Percentiles rank a stretch among this genome's conserved stretches.
Evolutionary conservation across 2,329 filamentous ascomycete species (phyloP).

Genomic region (Hymenotorrendiella dingleyae): DNA sequence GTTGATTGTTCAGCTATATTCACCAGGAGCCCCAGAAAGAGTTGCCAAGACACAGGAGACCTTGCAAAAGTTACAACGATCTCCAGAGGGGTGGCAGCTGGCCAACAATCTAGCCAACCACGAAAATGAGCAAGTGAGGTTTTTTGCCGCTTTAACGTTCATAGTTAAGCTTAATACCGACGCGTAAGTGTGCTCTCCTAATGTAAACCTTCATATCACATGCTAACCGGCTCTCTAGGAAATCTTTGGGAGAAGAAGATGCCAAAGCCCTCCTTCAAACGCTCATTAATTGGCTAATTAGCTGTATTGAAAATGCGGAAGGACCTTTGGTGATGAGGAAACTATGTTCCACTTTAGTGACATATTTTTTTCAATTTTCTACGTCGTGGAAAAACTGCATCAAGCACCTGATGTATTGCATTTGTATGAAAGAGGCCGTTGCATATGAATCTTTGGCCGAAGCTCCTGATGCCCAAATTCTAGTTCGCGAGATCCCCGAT

Average conservation of each 20-base stretch:
- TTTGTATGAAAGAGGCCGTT: conserved; percentile 42
- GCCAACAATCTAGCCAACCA: conserved; percentile 69
- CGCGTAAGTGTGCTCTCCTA: conserved; percentile 56
- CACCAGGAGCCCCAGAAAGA: conserved; percentile 36
- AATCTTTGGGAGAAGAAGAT: conserved; percentile 45
- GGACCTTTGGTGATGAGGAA: conserved; percentile 63
- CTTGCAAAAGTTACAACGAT: conserved; percentile 72
- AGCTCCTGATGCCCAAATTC: conserved; percentile 37
- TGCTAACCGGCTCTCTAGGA: conserved; percentile 30
- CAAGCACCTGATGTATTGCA: conserved; percentile 55
- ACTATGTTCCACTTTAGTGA: conserved; percentile 69
- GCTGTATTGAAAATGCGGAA: conserved; percentile 44
- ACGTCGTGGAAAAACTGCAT: conserved; percentile 61
- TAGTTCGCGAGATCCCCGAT: conserved; percentile 42
- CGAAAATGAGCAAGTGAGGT: conserved; percentile 69
- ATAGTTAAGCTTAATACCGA: conserved; percentile 94
- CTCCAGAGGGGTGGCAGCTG: conserved; percentile 77
- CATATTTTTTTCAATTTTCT: conserved; percentile 68
- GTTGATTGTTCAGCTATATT: conserved; percentile 46
- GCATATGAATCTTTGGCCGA: conserved; percentile 43
- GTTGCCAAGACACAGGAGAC: conserved; percentile 60
- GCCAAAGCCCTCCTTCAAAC: conserved; percentile 49
- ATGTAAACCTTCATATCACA: too few species aligned
- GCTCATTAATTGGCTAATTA: conserved; percentile 57
- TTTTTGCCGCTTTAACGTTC: conserved; percentile 89